Evolutionary conservation across 2,329 filamentous ascomycete species (phyloP), one percentile per base, ranked within the genome.

Genomic region (Aureobasidium zeae): DNA sequence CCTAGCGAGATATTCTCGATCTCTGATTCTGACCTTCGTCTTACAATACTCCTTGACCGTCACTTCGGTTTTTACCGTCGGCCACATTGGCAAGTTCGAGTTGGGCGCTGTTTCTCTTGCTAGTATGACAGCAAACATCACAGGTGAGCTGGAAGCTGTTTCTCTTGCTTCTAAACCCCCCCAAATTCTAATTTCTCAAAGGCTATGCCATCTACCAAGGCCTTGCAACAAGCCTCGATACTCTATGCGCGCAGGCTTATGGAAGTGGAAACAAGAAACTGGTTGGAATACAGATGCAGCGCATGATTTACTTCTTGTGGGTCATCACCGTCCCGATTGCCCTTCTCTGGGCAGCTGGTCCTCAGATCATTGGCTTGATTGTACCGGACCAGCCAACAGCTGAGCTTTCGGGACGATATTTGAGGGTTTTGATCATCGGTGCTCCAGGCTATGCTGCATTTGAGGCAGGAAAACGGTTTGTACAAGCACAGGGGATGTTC

Each of bases 241-340:
- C 89, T 0, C 76, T 95, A 2, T 94, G 88, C 60, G 77, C 88
- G 0, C 88, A 96, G 62, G 89, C 89, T 0, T 96, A 91, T 58
- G 89, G 89, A 2, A 47, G 38, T n/a, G 88, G 88, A 0, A 83
- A 82, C 59, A 89, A 83, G 58, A 83, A 87, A 52, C 74, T 95
- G 4, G 88, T 96, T 47, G 88, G 84, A 2, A 60, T 91, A 45
- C 84, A 89, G 56, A 73, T 84, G 52, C 83, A 89, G 63, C 73
- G 83, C 45, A 87, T 88, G 83, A 68, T 83, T 1, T 81, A 71
- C 56, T 87, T 91, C 57, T 71, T 89, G 1, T 79, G 81, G 66
- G 59, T 72, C 2, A 72, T 86, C 48, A 81, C 78, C 1, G 68
- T 86, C n/a, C 84, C 84, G 1, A 83, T 91, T 51, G 75, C 71